phyloP scores from a whole-genome alignment of 2,329 filamentous ascomycete genomes.

The Colletotrichum noveboracense region DNA sequence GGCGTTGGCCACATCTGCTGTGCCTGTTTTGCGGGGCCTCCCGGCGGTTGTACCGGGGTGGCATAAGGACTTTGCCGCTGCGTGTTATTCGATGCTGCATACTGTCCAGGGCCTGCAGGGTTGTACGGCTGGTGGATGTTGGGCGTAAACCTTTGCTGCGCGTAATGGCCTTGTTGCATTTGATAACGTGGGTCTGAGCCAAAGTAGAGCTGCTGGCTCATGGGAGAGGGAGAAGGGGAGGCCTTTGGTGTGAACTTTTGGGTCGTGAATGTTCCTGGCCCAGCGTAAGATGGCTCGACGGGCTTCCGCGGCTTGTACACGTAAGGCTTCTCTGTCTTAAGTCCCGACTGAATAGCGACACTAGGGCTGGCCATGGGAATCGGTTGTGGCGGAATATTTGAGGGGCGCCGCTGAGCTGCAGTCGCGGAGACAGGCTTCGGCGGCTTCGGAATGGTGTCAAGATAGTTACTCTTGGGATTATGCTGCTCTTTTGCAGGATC shows the following conservation, averaged over 20 bases:
- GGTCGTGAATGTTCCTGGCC: slow-evolving; percentile 32
- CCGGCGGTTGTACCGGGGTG: slow-evolving; percentile 2
- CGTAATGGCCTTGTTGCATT: slow-evolving; percentile 17
- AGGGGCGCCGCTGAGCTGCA: slow-evolving; percentile 24
- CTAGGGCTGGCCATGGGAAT: not conserved
- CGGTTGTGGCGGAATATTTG: slow-evolving; percentile 15
- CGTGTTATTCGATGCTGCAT: not conserved
- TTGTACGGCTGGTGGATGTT: not conserved
- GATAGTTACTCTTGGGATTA: slow-evolving; percentile 73
- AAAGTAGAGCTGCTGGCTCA: slow-evolving; percentile 29
- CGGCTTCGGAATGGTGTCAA: slow-evolving; percentile 70
- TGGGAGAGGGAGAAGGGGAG: slow-evolving; percentile 29
- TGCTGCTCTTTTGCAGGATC: slow-evolving; percentile 65
- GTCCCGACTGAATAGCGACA: not conserved
- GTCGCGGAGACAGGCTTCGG: slow-evolving; percentile 39
- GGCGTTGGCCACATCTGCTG: slow-evolving; percentile 9
- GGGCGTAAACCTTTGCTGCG: slow-evolving; percentile 30
- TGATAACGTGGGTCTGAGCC: slow-evolving; percentile 34
- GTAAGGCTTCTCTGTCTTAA: slow-evolving; percentile 53
- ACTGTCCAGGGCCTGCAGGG: not conserved
- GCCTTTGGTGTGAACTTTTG: slow-evolving; percentile 39
- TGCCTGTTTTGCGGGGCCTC: not conserved
- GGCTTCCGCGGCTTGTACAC: slow-evolving; percentile 56
- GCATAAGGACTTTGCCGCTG: slow-evolving; percentile 4
- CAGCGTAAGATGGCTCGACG: slow-evolving; percentile 26